phyloP scores from a whole-genome alignment of 2,329 filamentous ascomycete species.

The Cordyceps cicadae region DNA sequence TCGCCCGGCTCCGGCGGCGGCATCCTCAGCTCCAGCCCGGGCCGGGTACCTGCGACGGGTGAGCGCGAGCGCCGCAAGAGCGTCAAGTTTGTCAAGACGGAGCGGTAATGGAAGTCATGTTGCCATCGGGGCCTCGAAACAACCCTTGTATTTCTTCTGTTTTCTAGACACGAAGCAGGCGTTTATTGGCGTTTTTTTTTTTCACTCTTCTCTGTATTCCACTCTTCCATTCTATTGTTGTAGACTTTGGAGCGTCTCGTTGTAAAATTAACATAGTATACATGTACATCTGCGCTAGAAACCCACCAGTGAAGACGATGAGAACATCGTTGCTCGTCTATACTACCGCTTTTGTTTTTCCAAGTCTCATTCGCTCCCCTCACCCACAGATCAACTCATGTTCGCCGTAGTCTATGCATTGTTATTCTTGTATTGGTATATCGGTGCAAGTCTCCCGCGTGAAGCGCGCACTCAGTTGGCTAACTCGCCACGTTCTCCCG shows the following conservation, averaged over 20 bases:
- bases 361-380: neutral
- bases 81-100: slow-evolving; percentile 51
- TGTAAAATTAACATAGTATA: slow-evolving; percentile 7
- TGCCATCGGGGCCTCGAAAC: too few relatives aligned
- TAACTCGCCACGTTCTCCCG: slow-evolving; percentile 36
- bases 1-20: slow-evolving; percentile 14
- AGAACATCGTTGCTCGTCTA: neutral
- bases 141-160: neutral
- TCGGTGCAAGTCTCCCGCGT: neutral
- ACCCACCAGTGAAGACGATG: neutral
- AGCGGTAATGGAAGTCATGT: slow-evolving; percentile 13
- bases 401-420: neutral
- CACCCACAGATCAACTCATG: neutral
- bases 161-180: neutral
- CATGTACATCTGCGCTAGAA: neutral
- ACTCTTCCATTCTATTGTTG: neutral
- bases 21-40: slow-evolving; percentile 45
- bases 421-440: neutral
- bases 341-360: neutral
- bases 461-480: neutral
- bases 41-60: slow-evolving; percentile 24
- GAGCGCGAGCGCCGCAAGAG: slow-evolving; percentile 54
- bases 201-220: too few relatives aligned
- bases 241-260: neutral
- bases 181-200: neutral